Evolutionary conservation across 129 eudicot genomes (phyloP).

Genomic region (Helichrysum umbraculigerum): DNA sequence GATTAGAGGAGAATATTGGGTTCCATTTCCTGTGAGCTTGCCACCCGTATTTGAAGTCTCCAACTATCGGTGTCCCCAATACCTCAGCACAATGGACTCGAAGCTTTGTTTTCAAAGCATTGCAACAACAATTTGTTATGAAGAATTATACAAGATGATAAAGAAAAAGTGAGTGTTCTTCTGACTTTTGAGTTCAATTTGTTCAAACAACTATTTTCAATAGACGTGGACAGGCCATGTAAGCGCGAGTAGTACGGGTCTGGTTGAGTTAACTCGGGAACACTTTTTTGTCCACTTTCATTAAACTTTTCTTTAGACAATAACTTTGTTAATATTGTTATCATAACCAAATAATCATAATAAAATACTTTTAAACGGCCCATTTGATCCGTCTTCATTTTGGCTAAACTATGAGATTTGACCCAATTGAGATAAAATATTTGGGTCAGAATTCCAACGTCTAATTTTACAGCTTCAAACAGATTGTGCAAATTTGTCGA

Average conservation of each 20-base stretch:
- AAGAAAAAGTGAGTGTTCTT: not conserved
- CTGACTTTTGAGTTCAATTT: slow-evolving; percentile 8
- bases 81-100: slow-evolving; percentile 98
- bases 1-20: slow-evolving; percentile 33
- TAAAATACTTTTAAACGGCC: too few species aligned
- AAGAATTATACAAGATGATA: not conserved
- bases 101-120: slow-evolving; percentile 45
- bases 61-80: slow-evolving; percentile 96
- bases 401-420: too few species aligned
- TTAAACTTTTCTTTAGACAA: too few species aligned
- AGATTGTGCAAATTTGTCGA: not conserved
- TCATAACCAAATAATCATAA: too few species aligned
- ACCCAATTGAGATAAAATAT: not conserved
- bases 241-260: too few species aligned
- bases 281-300: too few species aligned
- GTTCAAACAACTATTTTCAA: slow-evolving; percentile 2
- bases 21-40: slow-evolving; percentile 84
- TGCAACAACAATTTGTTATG: not conserved
- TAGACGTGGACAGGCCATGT: too few species aligned
- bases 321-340: too few species aligned
- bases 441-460: not conserved
- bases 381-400: not conserved
- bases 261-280: too few species aligned
- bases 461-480: slow-evolving; percentile 5
- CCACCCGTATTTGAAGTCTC: slow-evolving; percentile 98